Conservation (phyloP, 805 yeast genomes). For the Wickerhamiella vanderwaltii region DNA sequence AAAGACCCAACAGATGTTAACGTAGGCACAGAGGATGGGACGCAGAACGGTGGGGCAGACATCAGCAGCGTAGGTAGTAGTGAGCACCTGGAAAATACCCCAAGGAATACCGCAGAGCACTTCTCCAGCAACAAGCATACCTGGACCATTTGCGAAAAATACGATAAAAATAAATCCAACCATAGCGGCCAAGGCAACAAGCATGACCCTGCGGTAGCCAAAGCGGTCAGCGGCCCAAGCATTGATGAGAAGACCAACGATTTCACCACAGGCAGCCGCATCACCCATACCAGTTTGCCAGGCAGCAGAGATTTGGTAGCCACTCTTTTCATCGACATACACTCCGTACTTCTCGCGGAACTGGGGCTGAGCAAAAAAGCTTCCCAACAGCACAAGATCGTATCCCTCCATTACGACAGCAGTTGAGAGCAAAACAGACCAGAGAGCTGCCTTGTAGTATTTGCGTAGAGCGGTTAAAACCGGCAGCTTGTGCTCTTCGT, state of each 20-base stretch:
- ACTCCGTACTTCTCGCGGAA: conserved; percentile 34
- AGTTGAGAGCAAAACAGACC: conserved; percentile 36
- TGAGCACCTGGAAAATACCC: conserved; percentile 44
- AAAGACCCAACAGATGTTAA: conserved; percentile 42
- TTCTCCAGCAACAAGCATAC: conserved; percentile 16
- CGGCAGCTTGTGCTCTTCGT: conserved; percentile 23
- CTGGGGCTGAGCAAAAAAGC: conserved; percentile 36
- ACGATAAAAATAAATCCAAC: conserved; percentile 22
- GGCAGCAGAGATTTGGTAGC: conserved; percentile 15
- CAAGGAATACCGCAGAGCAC: conserved; percentile 31
- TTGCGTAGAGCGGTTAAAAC: conserved; percentile 28
- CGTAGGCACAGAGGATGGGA: conserved; percentile 37
- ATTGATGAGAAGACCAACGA: conserved; percentile 35
- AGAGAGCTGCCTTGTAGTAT: conserved; percentile 34
- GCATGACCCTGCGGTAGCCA: conserved; percentile 37
- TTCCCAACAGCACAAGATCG: conserved; percentile 32
- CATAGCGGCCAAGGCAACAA: conserved; percentile 13
- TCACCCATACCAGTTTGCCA: conserved; percentile 21
- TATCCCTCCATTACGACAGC: conserved; percentile 41
- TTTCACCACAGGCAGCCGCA: conserved; percentile 28
- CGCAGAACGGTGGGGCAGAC: conserved; percentile 43
- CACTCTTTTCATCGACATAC: conserved; percentile 12
- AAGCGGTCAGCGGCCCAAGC: conserved; percentile 35
- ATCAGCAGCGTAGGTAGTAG: conserved; percentile 47
- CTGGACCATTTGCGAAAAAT: conserved; percentile 32